Percentiles rank a stretch among this genome's conserved stretches.
Evolutionary conservation across 2,329 filamentous ascomycete species (phyloP).

Genomic region (Ophiocordyceps polyrhachis-furcata): DNA sequence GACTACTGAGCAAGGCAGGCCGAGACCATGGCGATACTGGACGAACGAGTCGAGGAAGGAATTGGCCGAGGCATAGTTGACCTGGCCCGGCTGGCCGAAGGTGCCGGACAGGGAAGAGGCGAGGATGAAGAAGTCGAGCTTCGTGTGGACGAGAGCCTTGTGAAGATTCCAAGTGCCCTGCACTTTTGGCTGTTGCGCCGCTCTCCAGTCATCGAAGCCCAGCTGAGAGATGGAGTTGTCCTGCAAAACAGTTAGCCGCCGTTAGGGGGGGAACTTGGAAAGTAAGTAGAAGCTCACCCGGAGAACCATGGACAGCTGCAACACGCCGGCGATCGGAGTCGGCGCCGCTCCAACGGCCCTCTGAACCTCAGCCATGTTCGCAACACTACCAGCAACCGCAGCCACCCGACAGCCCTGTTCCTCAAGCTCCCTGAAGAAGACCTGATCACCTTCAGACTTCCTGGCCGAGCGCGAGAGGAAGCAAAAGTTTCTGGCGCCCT

Average conservation of each 20-base stretch:
- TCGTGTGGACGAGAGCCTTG: slow-evolving; percentile 2
- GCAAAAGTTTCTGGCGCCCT: background rate
- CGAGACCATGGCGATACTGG: slow-evolving; percentile 3
- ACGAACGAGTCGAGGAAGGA: slow-evolving; percentile 12
- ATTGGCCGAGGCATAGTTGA: slow-evolving; percentile 14
- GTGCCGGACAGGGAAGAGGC: slow-evolving; percentile 10
- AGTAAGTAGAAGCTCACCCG: background rate
- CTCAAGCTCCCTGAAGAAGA: slow-evolving; percentile 2
- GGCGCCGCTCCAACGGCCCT: slow-evolving; percentile 4
- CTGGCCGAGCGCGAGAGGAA: slow-evolving; percentile 3
- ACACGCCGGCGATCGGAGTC: slow-evolving; percentile 16
- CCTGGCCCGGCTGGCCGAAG: slow-evolving; percentile 10
- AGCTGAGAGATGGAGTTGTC: background rate
- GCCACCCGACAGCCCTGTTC: slow-evolving; percentile 1
- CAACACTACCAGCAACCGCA: slow-evolving; percentile 1
- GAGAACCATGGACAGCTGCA: slow-evolving; percentile 16
- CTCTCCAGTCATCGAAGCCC: slow-evolving; percentile 1
- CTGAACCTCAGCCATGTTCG: slow-evolving; percentile 1
- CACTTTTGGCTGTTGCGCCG: slow-evolving; percentile 8
- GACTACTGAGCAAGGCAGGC: slow-evolving; percentile 2
- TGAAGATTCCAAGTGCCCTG: slow-evolving; percentile 9
- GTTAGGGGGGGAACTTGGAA: background rate
- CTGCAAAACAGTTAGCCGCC: background rate
- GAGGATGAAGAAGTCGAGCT: slow-evolving; percentile 14
- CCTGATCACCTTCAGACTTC: background rate